Evolutionary conservation across 148 eudicot species (phyloP).

Genomic region (Hydrangea macrophylla): DNA sequence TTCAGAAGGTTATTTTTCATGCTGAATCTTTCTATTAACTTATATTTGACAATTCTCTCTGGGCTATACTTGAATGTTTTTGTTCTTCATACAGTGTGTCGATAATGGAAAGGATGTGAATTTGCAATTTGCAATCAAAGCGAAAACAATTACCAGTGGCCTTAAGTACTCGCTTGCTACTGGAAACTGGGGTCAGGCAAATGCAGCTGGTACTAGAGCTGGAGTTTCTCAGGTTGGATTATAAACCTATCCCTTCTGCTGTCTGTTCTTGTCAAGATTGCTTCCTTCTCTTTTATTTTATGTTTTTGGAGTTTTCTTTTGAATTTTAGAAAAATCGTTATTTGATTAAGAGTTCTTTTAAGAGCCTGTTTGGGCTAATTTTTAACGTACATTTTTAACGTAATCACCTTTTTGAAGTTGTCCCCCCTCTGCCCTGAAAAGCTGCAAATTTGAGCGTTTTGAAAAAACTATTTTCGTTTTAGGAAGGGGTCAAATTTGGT

Average conservation of each 20-base stretch:
- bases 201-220: constrained; percentile 98
- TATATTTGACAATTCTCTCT: not conserved
- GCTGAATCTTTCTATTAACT: not conserved
- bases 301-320: too few species aligned
- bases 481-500: too few species aligned
- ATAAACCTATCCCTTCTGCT: not conserved
- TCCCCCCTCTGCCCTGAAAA: too few species aligned
- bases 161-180: constrained; percentile 96
- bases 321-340: not conserved
- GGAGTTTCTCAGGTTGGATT: constrained; percentile 83
- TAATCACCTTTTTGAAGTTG: too few species aligned
- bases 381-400: not conserved
- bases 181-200: constrained; percentile 99
- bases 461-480: too few species aligned
- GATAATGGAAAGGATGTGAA: constrained; percentile 93
- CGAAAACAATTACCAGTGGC: constrained; percentile 97
- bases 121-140: constrained; percentile 94
- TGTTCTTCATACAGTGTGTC: constrained; percentile 47
- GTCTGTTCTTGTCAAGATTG: not conserved
- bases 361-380: not conserved
- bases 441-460: too few species aligned
- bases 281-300: too few species aligned
- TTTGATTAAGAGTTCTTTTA: not conserved
- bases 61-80: not conserved
- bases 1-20: constrained; percentile 59